Percentiles rank a stretch among this genome's conserved stretches.
These are phyloP conservation scores for Neoboletus brunneissimus DNA, from an alignment of 768 basidiomycete species.

Conservation along the genomic window DNA sequence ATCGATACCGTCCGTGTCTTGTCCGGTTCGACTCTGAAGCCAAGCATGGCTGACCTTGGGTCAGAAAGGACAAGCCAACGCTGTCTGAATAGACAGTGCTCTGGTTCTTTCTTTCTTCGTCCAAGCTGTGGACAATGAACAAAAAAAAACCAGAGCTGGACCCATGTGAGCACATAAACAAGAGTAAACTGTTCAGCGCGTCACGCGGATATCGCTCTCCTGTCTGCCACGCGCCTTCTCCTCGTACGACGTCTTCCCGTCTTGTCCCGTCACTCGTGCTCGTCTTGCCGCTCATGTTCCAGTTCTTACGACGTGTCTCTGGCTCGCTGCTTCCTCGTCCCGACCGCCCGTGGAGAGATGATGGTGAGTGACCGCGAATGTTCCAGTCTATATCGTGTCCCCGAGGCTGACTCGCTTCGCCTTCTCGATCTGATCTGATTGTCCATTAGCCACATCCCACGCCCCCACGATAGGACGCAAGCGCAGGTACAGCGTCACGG, in stretches of 20 bases:
- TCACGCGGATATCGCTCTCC: constrained; percentile 6
- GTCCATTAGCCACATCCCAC: constrained; percentile 61
- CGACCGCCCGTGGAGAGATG: constrained; percentile 75
- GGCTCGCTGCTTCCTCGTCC: constrained; percentile 65
- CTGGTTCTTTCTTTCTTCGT: background rate
- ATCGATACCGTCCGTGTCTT: background rate
- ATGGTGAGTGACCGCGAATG: constrained; percentile 48
- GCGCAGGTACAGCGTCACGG: constrained; percentile 55
- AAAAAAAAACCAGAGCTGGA: background rate
- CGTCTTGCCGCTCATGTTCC: constrained; percentile 46
- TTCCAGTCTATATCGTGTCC: constrained; percentile 1
- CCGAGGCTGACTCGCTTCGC: constrained; percentile 10
- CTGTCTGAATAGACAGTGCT: background rate
- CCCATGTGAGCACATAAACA: constrained; percentile 21
- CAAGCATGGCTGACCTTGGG: too few relatives aligned
- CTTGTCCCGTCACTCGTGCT: background rate
- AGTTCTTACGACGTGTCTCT: constrained; percentile 68
- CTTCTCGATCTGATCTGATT: constrained; percentile 7
- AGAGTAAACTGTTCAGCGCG: constrained; percentile 16
- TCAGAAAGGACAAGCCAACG: background rate
- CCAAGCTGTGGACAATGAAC: background rate
- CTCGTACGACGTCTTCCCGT: background rate
- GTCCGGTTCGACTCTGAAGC: background rate
- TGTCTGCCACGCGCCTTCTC: constrained; percentile 1
- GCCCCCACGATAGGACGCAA: constrained; percentile 68